Evolutionary conservation across 108 stramenopile genomes (phyloP).

Genomic region (Cyclostephanos invisitatus): DNA sequence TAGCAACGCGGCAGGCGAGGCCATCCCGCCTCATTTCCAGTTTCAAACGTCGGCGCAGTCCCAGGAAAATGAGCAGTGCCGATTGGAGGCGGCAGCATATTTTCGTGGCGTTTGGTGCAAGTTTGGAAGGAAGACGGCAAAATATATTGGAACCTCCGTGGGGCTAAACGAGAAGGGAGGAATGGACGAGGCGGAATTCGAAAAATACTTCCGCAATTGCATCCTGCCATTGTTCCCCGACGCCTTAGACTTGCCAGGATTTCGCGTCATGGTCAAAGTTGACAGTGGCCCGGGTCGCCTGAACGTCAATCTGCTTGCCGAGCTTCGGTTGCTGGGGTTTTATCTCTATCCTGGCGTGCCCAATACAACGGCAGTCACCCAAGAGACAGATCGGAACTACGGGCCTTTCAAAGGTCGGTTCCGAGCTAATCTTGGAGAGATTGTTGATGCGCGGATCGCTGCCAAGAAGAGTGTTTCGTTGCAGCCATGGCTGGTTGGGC

Average conservation of each 20-base stretch:
- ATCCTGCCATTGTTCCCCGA: slow-evolving; percentile 24
- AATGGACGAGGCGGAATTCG: slow-evolving; percentile 23
- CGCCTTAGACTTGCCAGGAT: slow-evolving; percentile 18
- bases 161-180: slow-evolving; percentile 30
- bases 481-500: slow-evolving; percentile 7
- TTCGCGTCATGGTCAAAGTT: slow-evolving; percentile 25
- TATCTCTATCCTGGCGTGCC: slow-evolving; percentile 21
- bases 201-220: slow-evolving; percentile 16
- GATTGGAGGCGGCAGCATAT: background rate
- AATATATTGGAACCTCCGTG: slow-evolving; percentile 3
- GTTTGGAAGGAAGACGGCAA: slow-evolving; percentile 12
- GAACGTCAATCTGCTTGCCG: slow-evolving; percentile 15
- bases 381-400: slow-evolving; percentile 28
- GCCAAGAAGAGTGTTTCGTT: slow-evolving; percentile 2
- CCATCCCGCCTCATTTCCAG: slow-evolving; percentile 14
- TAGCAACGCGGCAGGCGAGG: slow-evolving; percentile 14
- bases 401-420: slow-evolving; percentile 25
- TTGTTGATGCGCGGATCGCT: background rate
- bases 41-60: slow-evolving; percentile 14
- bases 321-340: slow-evolving; percentile 14
- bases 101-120: slow-evolving; percentile 12
- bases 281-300: slow-evolving; percentile 34
- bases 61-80: slow-evolving; percentile 3
- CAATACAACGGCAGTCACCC: slow-evolving; percentile 27
- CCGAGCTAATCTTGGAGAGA: slow-evolving; percentile 3